A percentile compares a stretch with the other conserved stretches of the same genome.
Conservation (phyloP, 129 eudicot genomes). For the Oenanthe sinensis region DNA sequence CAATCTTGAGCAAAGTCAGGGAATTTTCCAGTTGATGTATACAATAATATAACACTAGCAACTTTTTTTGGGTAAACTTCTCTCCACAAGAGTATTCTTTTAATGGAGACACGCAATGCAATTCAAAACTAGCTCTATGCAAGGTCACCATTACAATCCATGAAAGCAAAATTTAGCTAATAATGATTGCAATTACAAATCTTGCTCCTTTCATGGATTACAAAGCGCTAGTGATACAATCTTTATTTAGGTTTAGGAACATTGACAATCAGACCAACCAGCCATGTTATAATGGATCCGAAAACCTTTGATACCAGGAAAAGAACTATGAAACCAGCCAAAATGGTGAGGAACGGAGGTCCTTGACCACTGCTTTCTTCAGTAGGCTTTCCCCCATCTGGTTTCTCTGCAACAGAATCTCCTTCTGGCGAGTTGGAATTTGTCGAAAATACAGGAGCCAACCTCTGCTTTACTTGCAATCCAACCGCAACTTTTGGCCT, state of each 20-base stretch:
- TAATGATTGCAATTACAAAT: not conserved
- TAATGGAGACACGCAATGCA: not conserved
- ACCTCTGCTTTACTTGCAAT: conserved; percentile 18
- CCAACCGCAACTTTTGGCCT: conserved; percentile 16
- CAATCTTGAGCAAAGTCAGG: not conserved
- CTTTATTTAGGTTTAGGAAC: conserved; percentile 22
- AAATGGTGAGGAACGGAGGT: conserved; percentile 40
- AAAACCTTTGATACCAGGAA: conserved; percentile 21
- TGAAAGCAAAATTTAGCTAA: not conserved
- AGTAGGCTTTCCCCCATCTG: conserved; percentile 1
- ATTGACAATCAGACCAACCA: conserved; percentile 23
- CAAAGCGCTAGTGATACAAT: not conserved
- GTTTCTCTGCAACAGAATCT: not conserved
- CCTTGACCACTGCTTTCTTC: conserved; percentile 15
- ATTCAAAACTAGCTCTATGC: not conserved
- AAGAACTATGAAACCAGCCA: conserved; percentile 39
- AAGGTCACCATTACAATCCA: not conserved
- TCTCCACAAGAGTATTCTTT: not conserved
- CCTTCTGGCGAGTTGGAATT: conserved; percentile 22
- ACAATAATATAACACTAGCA: not conserved
- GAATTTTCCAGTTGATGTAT: not conserved
- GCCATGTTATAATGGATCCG: conserved; percentile 35
- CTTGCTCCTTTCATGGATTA: not conserved
- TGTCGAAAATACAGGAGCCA: conserved; percentile 18
- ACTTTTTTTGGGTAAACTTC: not conserved